Evolutionary conservation across 1,139 yeast genomes (phyloP).

Genomic region (Protomyces pachydermus): DNA sequence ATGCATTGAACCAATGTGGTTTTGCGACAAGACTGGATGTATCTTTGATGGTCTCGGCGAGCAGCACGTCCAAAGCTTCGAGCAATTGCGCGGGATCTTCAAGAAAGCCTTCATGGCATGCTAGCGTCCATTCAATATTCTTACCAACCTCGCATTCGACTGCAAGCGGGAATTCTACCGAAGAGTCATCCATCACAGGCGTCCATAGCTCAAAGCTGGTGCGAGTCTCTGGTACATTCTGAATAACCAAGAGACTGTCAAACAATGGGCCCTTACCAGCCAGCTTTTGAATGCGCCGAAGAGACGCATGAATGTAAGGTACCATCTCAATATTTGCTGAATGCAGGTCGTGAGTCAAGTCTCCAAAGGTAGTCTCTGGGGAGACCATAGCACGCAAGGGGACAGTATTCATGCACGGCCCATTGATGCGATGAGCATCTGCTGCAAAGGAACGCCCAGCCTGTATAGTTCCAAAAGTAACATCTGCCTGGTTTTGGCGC

Average conservation of each 20-base stretch:
- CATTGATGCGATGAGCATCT: slow-evolving; percentile 31
- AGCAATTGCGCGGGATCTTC: not conserved
- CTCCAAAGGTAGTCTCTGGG: slow-evolving; percentile 8
- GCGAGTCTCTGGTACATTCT: slow-evolving; percentile 9
- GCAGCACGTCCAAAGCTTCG: slow-evolving; percentile 1
- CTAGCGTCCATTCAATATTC: slow-evolving; percentile 29
- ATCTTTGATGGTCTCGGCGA: not conserved
- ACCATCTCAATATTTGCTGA: slow-evolving; percentile 4
- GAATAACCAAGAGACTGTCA: slow-evolving; percentile 34
- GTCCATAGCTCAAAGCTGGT: slow-evolving; percentile 18
- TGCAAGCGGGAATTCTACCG: slow-evolving; percentile 32
- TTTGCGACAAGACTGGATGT: not conserved
- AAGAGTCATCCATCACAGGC: slow-evolving; percentile 18
- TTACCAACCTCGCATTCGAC: slow-evolving; percentile 30
- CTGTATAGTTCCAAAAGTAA: slow-evolving; percentile 32
- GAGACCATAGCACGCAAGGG: slow-evolving; percentile 28
- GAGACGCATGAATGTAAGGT: slow-evolving; percentile 28
- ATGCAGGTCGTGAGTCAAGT: slow-evolving; percentile 23
- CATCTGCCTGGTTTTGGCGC: slow-evolving; percentile 14
- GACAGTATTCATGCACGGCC: slow-evolving; percentile 34
- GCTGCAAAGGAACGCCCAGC: slow-evolving; percentile 31
- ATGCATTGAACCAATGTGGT: not conserved
- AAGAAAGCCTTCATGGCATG: slow-evolving; percentile 24
- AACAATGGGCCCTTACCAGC: slow-evolving; percentile 28
- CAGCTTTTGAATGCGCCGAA: slow-evolving; percentile 15